Base-by-base conservation (phyloP, 1,284 basidiomycete species). In the Melampsora americana region DNA sequence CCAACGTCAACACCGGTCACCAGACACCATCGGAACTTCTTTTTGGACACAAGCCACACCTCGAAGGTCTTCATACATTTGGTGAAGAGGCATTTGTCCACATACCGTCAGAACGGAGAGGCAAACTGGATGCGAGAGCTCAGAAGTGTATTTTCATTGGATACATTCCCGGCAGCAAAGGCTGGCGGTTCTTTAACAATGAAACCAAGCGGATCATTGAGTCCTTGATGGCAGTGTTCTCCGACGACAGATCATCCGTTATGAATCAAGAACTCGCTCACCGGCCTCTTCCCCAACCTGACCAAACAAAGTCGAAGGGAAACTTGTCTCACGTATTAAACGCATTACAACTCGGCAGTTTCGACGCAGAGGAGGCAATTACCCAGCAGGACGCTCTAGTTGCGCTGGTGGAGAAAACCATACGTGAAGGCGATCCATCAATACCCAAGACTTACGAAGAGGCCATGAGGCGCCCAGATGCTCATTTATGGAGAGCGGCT, bases 181-280 rank as follows among this genome's bases (percentile, higher is more conserved):
- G 69, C 5, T 70, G 69, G 69, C 56, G 60, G 5, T 59, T 70
- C 56, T 70, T 42, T 28, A 14, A 39, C 1, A 53, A 53, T 14
- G 35, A 42, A 20, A 20, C 61, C 26, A 64, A n/a, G n/a, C n/a
- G n/a, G n/a, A n/a, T n/a, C n/a, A n/a, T n/a, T n/a, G n/a, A n/a
- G n/a, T n/a, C n/a, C n/a, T n/a, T n/a, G n/a, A n/a, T n/a, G n/a
- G n/a, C n/a, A n/a, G n/a, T n/a, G n/a, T n/a, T n/a, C n/a, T n/a
- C n/a, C n/a, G n/a, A n/a, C n/a, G n/a, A n/a, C n/a, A n/a, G n/a
- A n/a, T n/a, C n/a, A n/a, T n/a, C n/a, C n/a, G n/a, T n/a, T n/a
- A n/a, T n/a, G n/a, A n/a, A n/a, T n/a, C n/a, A n/a, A n/a, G n/a
- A n/a, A n/a, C n/a, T n/a, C n/a, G n/a, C n/a, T n/a, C 30, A 50